Evolutionary conservation across 2,329 filamentous ascomycete genomes (phyloP).

Genomic region (Penicillium sumatraense): DNA sequence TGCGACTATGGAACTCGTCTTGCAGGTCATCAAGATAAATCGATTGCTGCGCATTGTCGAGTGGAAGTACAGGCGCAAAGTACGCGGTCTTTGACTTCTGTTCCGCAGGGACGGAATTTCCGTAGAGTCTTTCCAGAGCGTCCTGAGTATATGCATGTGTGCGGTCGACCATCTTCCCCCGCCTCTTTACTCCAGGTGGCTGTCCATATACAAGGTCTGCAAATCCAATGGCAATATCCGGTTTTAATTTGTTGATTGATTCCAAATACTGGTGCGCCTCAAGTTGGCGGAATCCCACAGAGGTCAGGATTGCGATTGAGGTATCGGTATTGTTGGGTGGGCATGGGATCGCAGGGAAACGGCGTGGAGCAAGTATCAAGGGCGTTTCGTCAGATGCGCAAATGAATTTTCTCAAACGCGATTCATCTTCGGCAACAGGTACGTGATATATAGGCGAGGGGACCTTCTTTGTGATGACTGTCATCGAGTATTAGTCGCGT

Average conservation of each 20-base stretch:
- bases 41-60: constrained; percentile 75
- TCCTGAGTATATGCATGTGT: constrained; percentile 81
- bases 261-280: constrained; percentile 70
- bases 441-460: constrained; percentile 58
- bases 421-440: constrained; percentile 50
- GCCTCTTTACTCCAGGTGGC: constrained; percentile 70
- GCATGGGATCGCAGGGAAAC: constrained; percentile 74
- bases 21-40: constrained; percentile 78
- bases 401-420: constrained; percentile 76
- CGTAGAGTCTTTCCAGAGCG: constrained; percentile 58
- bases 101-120: constrained; percentile 33
- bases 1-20: constrained; percentile 60
- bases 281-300: constrained; percentile 79
- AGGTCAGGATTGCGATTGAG: constrained; percentile 78
- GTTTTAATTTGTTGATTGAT: constrained; percentile 67
- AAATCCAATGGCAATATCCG: constrained; percentile 79
- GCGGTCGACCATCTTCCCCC: constrained; percentile 81
- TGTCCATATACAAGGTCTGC: constrained; percentile 72
- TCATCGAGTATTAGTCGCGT: constrained; percentile 37
- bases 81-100: constrained; percentile 53
- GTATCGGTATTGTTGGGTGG: constrained; percentile 71
- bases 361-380: constrained; percentile 76
- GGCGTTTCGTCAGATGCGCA: constrained; percentile 68
- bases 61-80: constrained; percentile 71
- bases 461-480: constrained; percentile 66